Percentiles rank a stretch among this genome's conserved stretches.
phyloP scores from a whole-genome alignment of 495 filamentous ascomycete species.

The Tuber magnatum region DNA sequence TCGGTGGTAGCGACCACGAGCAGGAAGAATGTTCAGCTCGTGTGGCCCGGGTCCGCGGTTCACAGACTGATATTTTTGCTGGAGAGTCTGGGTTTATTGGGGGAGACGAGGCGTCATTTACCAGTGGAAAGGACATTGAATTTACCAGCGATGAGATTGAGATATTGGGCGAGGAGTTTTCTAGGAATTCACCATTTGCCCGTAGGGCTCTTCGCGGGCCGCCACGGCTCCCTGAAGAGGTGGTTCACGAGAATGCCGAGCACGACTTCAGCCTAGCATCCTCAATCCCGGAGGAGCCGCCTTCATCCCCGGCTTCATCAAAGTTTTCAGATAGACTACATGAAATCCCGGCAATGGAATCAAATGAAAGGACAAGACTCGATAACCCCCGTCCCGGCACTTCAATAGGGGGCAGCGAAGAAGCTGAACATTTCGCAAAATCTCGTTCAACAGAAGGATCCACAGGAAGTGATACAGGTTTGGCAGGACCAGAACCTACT shows the following conservation, averaged over 20 bases:
- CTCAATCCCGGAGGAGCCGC: not conserved
- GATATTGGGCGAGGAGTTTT: constrained; percentile 1
- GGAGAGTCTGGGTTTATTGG: constrained; percentile 30
- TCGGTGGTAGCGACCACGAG: constrained; percentile 17
- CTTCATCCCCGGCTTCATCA: not conserved
- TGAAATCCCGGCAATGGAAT: not conserved
- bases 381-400: not conserved
- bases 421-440: not conserved
- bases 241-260: not conserved
- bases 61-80: constrained; percentile 11
- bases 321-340: not conserved
- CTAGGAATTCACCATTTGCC: not conserved
- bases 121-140: constrained; percentile 1
- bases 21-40: constrained; percentile 7
- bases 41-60: constrained; percentile 1
- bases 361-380: not conserved
- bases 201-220: not conserved
- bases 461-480: not conserved
- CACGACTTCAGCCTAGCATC: not conserved
- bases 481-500: not conserved
- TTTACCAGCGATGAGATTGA: not conserved
- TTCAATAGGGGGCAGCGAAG: not conserved
- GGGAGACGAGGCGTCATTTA: constrained; percentile 24
- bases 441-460: not conserved
- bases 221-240: not conserved